Conservation (phyloP, 2,329 filamentous ascomycete genomes). For the Neobulgaria alba region DNA sequence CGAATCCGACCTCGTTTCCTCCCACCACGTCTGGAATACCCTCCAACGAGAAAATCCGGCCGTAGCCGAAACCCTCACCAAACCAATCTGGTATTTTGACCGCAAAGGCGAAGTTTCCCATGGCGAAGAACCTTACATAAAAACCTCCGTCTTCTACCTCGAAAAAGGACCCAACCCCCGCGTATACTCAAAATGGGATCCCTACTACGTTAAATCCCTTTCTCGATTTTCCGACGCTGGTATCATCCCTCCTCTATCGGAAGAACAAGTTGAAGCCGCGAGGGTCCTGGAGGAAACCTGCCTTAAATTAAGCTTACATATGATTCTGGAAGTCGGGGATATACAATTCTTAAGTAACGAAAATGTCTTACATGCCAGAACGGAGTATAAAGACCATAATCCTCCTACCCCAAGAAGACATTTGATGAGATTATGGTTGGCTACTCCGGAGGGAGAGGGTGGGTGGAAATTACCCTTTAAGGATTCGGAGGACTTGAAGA, state of each 20-base stretch:
- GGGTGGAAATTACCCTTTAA: constrained; percentile 80
- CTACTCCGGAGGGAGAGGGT: constrained; percentile 71
- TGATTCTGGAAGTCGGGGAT: constrained; percentile 79
- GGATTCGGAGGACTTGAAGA: constrained; percentile 75
- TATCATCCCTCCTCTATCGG: constrained; percentile 62
- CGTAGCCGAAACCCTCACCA: constrained; percentile 64
- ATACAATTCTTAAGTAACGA: constrained; percentile 80
- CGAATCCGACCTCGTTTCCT: constrained; percentile 72
- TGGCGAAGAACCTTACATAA: constrained; percentile 68
- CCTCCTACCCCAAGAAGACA: constrained; percentile 65
- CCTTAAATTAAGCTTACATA: constrained; percentile 65
- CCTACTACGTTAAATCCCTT: constrained; percentile 75
- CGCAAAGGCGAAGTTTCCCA: constrained; percentile 74
- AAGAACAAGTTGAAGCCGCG: constrained; percentile 59
- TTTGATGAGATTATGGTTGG: constrained; percentile 76
- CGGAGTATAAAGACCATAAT: constrained; percentile 65
- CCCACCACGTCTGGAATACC: constrained; percentile 75
- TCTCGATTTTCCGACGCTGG: constrained; percentile 65
- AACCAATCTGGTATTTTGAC: constrained; percentile 87
- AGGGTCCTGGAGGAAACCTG: constrained; percentile 69
- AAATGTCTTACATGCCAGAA: constrained; percentile 74
- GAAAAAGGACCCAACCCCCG: constrained; percentile 58
- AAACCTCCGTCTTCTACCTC: constrained; percentile 65
- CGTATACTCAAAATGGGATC: constrained; percentile 82
- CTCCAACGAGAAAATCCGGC: constrained; percentile 69